These are phyloP conservation scores for Selaginella tamariscina DNA, from an alignment of 75 land plant genomes.

Conservation along the genomic window DNA sequence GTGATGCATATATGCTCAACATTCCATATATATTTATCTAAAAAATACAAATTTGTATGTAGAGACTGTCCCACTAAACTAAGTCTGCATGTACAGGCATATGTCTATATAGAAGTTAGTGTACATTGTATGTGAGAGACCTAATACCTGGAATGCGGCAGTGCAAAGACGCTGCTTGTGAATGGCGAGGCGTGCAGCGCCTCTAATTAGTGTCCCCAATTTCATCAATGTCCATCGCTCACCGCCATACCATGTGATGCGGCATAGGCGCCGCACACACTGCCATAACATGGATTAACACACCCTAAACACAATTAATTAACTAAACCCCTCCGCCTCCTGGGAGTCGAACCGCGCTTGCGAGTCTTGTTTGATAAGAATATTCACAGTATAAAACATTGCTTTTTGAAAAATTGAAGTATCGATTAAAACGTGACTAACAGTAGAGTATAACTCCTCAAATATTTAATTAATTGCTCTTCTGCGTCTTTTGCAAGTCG, in stretches of 20 bases:
- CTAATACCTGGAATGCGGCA: not conserved
- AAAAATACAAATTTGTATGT: too few relatives aligned
- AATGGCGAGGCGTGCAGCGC: too few relatives aligned
- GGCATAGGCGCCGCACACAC: not conserved
- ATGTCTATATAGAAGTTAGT: not conserved
- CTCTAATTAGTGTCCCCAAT: too few relatives aligned
- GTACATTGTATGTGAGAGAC: not conserved
- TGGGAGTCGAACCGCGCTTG: too few relatives aligned
- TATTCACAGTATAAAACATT: not conserved
- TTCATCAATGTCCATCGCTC: too few relatives aligned
- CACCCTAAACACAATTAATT: not conserved
- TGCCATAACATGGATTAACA: too few relatives aligned
- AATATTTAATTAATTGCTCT: not conserved
- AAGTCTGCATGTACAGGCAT: too few relatives aligned
- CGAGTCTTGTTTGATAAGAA: too few relatives aligned
- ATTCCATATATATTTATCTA: too few relatives aligned
- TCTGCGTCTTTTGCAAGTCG: conserved; percentile 28
- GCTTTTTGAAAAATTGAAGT: not conserved
- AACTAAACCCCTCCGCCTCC: not conserved
- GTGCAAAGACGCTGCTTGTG: not conserved
- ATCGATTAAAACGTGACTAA: not conserved
- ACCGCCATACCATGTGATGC: not conserved
- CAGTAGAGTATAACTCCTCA: not conserved
- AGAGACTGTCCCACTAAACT: too few relatives aligned
- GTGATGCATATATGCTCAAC: too few relatives aligned